These are phyloP conservation scores for Pyrenochaeta sp. DNA, from an alignment of 2,329 filamentous ascomycete species.

Conservation along the genomic window DNA sequence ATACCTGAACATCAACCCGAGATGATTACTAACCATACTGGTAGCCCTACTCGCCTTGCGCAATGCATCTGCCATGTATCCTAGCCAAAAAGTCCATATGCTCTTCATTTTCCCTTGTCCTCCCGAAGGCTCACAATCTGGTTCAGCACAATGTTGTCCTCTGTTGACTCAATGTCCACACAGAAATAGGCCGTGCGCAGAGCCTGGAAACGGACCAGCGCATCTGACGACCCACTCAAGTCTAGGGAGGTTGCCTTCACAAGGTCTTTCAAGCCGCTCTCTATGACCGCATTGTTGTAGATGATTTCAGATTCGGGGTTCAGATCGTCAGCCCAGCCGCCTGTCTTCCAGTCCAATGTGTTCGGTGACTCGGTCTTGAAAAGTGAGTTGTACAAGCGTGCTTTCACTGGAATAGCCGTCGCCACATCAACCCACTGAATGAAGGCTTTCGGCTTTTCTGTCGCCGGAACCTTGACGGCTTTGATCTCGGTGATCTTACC, in stretches of 20 bases:
- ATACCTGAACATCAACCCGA: too few species aligned
- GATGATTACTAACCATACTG: too few species aligned
- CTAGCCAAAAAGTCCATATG: not conserved
- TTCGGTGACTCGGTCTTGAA: slow-evolving; percentile 89
- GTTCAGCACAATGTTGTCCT: slow-evolving; percentile 84
- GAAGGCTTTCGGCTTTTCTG: slow-evolving; percentile 71
- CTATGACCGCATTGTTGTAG: slow-evolving; percentile 79
- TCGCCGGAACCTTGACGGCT: slow-evolving; percentile 70
- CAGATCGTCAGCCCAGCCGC: slow-evolving; percentile 83
- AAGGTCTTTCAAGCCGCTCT: slow-evolving; percentile 83
- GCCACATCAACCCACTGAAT: slow-evolving; percentile 89
- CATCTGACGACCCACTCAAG: slow-evolving; percentile 44
- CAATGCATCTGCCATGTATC: not conserved
- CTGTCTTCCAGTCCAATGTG: slow-evolving; percentile 69
- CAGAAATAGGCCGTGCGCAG: slow-evolving; percentile 88
- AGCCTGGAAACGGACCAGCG: slow-evolving; percentile 84
- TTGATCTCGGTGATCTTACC: slow-evolving; percentile 72
- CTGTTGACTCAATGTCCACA: slow-evolving; percentile 74
- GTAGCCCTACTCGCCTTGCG: not conserved
- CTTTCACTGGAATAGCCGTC: slow-evolving; percentile 66
- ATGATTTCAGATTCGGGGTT: slow-evolving; percentile 84
- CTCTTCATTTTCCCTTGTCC: slow-evolving; percentile 57
- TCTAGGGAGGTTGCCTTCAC: slow-evolving; percentile 61
- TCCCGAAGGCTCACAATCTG: slow-evolving; percentile 92
- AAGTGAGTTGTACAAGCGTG: slow-evolving; percentile 79